Base-by-base conservation (phyloP, 306 rosid species). In the Castanea mollissima region DNA sequence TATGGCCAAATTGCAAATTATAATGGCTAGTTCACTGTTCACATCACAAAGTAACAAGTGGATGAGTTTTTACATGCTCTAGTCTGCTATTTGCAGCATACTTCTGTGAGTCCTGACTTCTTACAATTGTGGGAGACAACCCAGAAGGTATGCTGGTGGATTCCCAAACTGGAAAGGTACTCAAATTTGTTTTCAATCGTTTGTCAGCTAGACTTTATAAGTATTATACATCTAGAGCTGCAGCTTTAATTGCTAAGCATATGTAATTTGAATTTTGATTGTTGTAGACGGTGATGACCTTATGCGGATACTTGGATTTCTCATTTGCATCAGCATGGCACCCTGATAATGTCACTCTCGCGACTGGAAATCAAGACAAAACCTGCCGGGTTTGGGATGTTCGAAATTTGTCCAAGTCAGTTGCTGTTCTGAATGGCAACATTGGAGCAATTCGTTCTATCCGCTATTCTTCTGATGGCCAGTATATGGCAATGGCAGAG, bases 301-400 rank as follows among this genome's bases (percentile, higher is more conserved):
- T 93, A 70, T 57, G 78, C 14, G 98, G 98, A 4, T 97, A 93
- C 81, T 82, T 93, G 80, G 98, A 93, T 86, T 91, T 82, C 86
- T 93, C 93, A n/a, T 93, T 93, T 86, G 98, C 98, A 31, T 91
- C 98, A 46, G 91, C 98, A 10, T 93, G 98, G 98, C 93, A 93
- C 78, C 91, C 97, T 1, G 84, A 90, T 77, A 94, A 97, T 51
- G 11, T 54, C 68, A 83, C 92, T 74, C 90, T 93, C 29, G 92
- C 97, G 71, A 93, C 98, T 15, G 98, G 98, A 31, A 93, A 93
- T 84, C 98, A 90, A 83, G 98, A 93, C 85, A 93, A 93, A 82
- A 91, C 98, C 13, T 90, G 97, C 54, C 86, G 91, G 57, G 85
- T 93, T 71, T 93, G 98, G 98, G 98, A 91, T 78, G 84, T 87